Evolutionary conservation across 306 rosid species (phyloP), one percentile per base, ranked within the genome.

Genomic region (Dryas octopetala): DNA sequence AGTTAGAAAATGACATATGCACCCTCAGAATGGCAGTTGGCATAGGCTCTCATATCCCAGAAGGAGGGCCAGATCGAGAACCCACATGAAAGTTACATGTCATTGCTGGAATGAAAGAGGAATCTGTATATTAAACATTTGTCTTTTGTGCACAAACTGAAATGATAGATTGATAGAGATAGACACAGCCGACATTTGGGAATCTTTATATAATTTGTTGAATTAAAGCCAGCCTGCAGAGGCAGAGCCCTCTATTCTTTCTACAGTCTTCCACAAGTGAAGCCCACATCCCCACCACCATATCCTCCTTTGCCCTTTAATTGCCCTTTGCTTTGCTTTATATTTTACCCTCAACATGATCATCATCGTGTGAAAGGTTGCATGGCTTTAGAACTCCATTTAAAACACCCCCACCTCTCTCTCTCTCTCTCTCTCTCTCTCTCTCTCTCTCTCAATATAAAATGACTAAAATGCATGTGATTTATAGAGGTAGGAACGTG

Each of bases 361-460:
- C 72, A 64, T 84, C 83, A 83, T 89, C 81, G 86, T 84, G 87
- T 85, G 88, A 88, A 93, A 93, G 96, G 92, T 86, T 86, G 86
- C 90, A 86, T 84, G 89, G 88, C 98, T 93, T 93, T 90, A 76
- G 86, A 71, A 76, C 78, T 71, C 82, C 66, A 80, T 80, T 78
- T 65, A 78, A 59, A 77, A 70, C 55, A 48, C 81, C 40, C 78
- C 8, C 28, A 54, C 54, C 61, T 26, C 68, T 49, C 58, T 48
- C 66, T 64, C 74, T 59, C 70, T 32, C 74, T 51, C 73, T 76
- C 74, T 52, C 73, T 76, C 74, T 52, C 61, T 26, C 68, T 49
- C 58, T 48, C 66, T 64, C 41, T 49, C 16, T 59, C 7, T 10
- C 1, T 45, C 62, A 72, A 79, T 74, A 66, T 23, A 67, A 72